Evolutionary conservation across 2,329 filamentous ascomycete species (phyloP), one percentile per base, ranked within the genome.

Genomic region (Beauveria australis): DNA sequence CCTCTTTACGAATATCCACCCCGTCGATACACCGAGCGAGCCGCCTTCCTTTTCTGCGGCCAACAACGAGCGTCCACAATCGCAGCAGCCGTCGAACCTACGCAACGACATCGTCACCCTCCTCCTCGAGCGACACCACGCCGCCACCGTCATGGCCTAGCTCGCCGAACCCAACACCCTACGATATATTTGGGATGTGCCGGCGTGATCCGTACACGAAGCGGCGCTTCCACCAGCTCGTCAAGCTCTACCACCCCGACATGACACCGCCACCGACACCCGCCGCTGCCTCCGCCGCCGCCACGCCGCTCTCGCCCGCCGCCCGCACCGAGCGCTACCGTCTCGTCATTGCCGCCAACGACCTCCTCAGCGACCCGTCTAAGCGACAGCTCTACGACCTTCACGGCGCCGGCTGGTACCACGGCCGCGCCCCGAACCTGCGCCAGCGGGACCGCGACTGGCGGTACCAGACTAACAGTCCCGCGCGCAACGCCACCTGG

Each of bases 211-310:
- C 85, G 2, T 97, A 99, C 73, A 87, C 84, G 64, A 97, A 99
- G 74, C 76, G 81, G 48, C 85, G 85, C 62, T 99, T 92, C 80
- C 94, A 95, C 74, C 83, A 93, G 69, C 84, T 99, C 57, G 94
- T 96, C 61, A 99, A 97, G 77, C 79, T 95, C 52, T 99, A 99
- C 76, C 94, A 99, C 70, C 94, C 94, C 0, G 94, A 99, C 73
- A 84, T 83, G 62, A 78, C 76, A 63, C 64, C 62, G 33, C 52
- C 51, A 12, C 12, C 51, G 19, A 12, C 14, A 10, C 5, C 33
- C 33, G 5, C 19, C 33, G 14, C 30, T 14, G 4, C 49, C 64
- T 73, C 78, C 64, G 41, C 61, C 53, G 37, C 59, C 63, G n/a
- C 60, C 69, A 67, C 37, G 47, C 60, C 63, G n/a, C 60, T 69